Percentiles rank a stretch among this genome's conserved stretches.
These are phyloP conservation scores for Xylariomycetidae sp. DNA, from an alignment of 2,329 filamentous ascomycete species.

Conservation along the genomic window DNA sequence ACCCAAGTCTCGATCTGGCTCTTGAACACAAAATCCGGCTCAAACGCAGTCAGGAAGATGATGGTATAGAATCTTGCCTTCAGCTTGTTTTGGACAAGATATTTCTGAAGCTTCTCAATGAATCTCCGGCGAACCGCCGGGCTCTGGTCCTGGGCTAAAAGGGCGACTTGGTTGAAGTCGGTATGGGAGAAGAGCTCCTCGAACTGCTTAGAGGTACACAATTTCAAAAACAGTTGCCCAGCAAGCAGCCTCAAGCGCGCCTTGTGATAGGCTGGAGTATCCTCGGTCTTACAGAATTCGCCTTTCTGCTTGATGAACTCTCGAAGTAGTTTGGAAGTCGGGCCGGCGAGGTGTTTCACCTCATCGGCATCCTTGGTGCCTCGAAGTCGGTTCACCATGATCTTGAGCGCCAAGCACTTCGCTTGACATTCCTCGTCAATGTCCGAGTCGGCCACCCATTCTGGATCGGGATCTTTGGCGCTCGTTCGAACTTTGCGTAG, in stretches of 20 bases:
- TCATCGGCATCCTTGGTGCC: slow-evolving; percentile 48
- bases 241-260: slow-evolving; percentile 77
- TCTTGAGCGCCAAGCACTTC: slow-evolving; percentile 79
- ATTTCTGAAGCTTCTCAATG: slow-evolving; percentile 83
- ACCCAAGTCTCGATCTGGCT: slow-evolving; percentile 83
- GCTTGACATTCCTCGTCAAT: slow-evolving; percentile 78
- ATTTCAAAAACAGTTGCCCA: slow-evolving; percentile 75
- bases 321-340: slow-evolving; percentile 75
- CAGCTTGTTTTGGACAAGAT: slow-evolving; percentile 69
- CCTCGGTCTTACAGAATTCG: slow-evolving; percentile 69
- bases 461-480: slow-evolving; percentile 50
- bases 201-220: slow-evolving; percentile 71
- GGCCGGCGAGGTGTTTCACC: slow-evolving; percentile 56
- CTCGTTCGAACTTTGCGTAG: slow-evolving; percentile 65
- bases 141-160: slow-evolving; percentile 74
- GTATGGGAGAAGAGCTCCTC: slow-evolving; percentile 68
- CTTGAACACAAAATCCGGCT: slow-evolving; percentile 71
- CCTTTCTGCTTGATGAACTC: slow-evolving; percentile 71
- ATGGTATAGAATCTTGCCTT: slow-evolving; percentile 80
- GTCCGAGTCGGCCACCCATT: slow-evolving; percentile 64
- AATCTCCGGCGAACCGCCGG: slow-evolving; percentile 73
- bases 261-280: slow-evolving; percentile 74
- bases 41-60: slow-evolving; percentile 86
- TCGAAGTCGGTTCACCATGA: slow-evolving; percentile 80
- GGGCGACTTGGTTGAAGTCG: slow-evolving; percentile 77